Conservation (phyloP, 2,329 filamentous ascomycete genomes). For the Nemania sp. region DNA sequence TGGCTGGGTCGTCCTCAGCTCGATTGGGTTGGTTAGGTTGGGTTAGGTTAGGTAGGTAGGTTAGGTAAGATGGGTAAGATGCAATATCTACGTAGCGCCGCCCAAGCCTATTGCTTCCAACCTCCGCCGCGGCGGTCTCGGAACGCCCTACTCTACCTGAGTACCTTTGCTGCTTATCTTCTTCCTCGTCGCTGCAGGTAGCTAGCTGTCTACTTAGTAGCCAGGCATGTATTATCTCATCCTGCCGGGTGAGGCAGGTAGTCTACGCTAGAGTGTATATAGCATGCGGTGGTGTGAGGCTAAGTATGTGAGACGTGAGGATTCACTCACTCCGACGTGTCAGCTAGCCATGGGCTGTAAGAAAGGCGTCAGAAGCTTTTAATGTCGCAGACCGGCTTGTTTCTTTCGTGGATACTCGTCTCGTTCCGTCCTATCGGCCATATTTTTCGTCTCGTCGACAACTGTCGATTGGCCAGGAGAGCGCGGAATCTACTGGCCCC, state of each 20-base stretch:
- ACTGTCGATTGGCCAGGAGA: neutral
- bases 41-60: slow-evolving; percentile 13
- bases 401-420: too few relatives aligned
- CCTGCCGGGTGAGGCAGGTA: neutral
- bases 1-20: slow-evolving; percentile 5
- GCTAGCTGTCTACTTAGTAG: too few relatives aligned
- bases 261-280: too few relatives aligned
- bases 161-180: too few relatives aligned
- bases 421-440: neutral
- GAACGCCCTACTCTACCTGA: neutral
- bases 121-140: neutral
- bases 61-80: slow-evolving; percentile 3
- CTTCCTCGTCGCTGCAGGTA: neutral
- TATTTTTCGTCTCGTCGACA: neutral
- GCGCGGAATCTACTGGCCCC: neutral
- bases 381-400: neutral
- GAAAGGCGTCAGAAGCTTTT: neutral
- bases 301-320: neutral
- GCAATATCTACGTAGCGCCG: neutral
- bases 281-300: neutral
- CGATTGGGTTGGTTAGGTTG: slow-evolving; percentile 5
- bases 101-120: neutral
- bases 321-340: slow-evolving; percentile 28
- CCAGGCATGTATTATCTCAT: neutral
- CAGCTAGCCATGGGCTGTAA: slow-evolving; percentile 12